Evolutionary conservation across 164 flowering plant species (phyloP).

Genomic region (Platanus orientalis): DNA sequence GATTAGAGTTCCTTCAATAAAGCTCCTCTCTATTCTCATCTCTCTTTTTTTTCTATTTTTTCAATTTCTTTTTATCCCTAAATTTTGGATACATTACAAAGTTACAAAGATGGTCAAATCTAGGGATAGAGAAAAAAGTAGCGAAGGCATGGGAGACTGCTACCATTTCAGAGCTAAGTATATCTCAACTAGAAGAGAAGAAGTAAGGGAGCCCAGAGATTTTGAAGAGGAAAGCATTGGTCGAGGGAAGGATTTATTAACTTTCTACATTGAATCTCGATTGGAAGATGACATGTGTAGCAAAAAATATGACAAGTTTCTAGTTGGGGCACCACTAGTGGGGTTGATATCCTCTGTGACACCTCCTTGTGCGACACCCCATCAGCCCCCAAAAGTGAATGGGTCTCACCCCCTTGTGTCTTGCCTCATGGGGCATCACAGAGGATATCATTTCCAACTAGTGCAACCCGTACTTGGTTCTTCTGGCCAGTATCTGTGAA

Average conservation of each 20-base stretch:
- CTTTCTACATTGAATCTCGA: slow-evolving; percentile 7
- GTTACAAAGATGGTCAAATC: too few species aligned
- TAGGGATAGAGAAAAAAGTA: slow-evolving; percentile 18
- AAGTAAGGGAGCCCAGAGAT: neutral
- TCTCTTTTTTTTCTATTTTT: too few species aligned
- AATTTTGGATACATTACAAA: too few species aligned
- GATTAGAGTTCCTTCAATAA: too few species aligned
- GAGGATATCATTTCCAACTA: slow-evolving; percentile 23
- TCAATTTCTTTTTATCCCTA: too few species aligned
- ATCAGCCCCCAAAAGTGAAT: too few species aligned
- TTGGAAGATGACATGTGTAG: slow-evolving; percentile 6
- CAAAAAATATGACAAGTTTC: slow-evolving; percentile 16
- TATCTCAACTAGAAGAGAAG: slow-evolving; percentile 10
- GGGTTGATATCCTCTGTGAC: too few species aligned
- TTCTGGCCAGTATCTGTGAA: slow-evolving; percentile 27
- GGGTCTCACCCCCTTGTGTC: too few species aligned
- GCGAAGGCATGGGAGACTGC: slow-evolving; percentile 2
- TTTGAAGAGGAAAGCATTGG: neutral
- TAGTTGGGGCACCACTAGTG: slow-evolving; percentile 26
- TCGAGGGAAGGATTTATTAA: slow-evolving; percentile 16
- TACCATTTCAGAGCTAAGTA: slow-evolving; percentile 8
- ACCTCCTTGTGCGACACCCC: too few species aligned
- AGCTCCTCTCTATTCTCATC: too few species aligned
- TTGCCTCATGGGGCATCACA: too few species aligned
- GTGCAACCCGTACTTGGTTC: slow-evolving; percentile 37